These are phyloP conservation scores for Candida peoriensis DNA, from an alignment of 805 yeast species.

Conservation along the genomic window DNA sequence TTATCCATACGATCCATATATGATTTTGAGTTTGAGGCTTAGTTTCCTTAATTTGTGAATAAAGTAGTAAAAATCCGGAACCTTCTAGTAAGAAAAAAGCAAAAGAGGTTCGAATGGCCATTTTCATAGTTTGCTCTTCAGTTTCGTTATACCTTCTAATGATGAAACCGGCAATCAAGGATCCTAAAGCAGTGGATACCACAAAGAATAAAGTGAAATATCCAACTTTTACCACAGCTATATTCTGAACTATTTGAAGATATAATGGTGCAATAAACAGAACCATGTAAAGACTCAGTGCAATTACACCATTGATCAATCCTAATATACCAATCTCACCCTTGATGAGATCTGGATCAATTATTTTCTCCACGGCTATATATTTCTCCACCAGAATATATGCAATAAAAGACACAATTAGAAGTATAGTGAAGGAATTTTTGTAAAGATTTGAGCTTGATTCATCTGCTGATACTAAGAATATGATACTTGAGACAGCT, in stretches of 20 bases:
- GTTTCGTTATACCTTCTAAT: slow-evolving; percentile 22
- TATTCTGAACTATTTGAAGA: slow-evolving; percentile 38
- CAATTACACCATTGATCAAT: slow-evolving; percentile 31
- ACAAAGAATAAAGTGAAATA: slow-evolving; percentile 37
- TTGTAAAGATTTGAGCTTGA: slow-evolving; percentile 9
- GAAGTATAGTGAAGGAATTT: slow-evolving; percentile 9
- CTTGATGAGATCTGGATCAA: slow-evolving; percentile 34
- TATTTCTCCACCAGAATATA: slow-evolving; percentile 33
- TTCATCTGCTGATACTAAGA: slow-evolving; percentile 28
- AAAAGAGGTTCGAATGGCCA: slow-evolving; percentile 15
- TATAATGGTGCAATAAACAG: slow-evolving; percentile 36
- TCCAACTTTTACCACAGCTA: slow-evolving; percentile 35
- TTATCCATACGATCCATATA: slow-evolving; percentile 19
- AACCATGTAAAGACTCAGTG: slow-evolving; percentile 31
- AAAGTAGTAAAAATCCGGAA: slow-evolving; percentile 16
- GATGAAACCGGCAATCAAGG: slow-evolving; percentile 32
- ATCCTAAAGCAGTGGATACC: slow-evolving; percentile 34
- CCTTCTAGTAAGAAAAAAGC: slow-evolving; percentile 14
- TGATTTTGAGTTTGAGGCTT: slow-evolving; percentile 10
- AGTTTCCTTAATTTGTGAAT: slow-evolving; percentile 5
- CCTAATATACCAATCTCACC: slow-evolving; percentile 37
- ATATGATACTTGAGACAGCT: slow-evolving; percentile 30
- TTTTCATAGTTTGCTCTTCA: slow-evolving; percentile 19
- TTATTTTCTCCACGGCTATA: slow-evolving; percentile 32
- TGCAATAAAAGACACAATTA: slow-evolving; percentile 12